A percentile compares a stretch with the other conserved stretches of the same genome.
Evolutionary conservation across 108 stramenopile species (phyloP).

Genomic region (Pseudonitzschia delicatissima): DNA sequence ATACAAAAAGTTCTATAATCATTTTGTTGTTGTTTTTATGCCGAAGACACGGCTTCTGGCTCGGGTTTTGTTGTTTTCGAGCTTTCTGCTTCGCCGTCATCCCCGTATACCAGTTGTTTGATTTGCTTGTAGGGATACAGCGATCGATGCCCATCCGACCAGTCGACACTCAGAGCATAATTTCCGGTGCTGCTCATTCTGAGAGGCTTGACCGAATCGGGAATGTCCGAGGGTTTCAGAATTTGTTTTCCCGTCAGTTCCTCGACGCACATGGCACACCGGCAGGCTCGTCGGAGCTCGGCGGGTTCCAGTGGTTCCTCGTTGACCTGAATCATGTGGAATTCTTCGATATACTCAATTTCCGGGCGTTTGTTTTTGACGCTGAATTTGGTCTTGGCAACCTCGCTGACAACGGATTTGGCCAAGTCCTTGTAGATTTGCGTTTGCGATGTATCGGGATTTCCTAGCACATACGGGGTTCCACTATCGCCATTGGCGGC

Average conservation of each 20-base stretch:
- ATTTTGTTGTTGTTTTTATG: too few species aligned
- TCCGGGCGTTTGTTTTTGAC: slow-evolving; percentile 42
- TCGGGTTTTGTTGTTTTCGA: not conserved
- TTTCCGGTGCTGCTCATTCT: slow-evolving; percentile 74
- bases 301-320: slow-evolving; percentile 52
- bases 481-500: slow-evolving; percentile 83
- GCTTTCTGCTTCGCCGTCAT: not conserved
- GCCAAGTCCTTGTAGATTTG: slow-evolving; percentile 66
- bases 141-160: slow-evolving; percentile 88
- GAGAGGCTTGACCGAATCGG: slow-evolving; percentile 62
- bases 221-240: slow-evolving; percentile 48
- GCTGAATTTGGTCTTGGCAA: slow-evolving; percentile 69
- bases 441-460: slow-evolving; percentile 69
- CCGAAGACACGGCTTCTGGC: not conserved
- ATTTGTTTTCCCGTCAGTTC: slow-evolving; percentile 89
- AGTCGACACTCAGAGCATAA: slow-evolving; percentile 87
- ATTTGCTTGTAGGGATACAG: slow-evolving; percentile 84
- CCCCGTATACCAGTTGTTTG: slow-evolving; percentile 17
- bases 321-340: slow-evolving; percentile 40
- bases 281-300: slow-evolving; percentile 66
- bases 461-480: slow-evolving; percentile 63
- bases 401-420: slow-evolving; percentile 61
- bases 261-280: slow-evolving; percentile 89
- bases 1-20: too few species aligned
- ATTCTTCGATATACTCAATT: slow-evolving; percentile 45